These are phyloP conservation scores for Triangularia verruculosa DNA, from an alignment of 2,329 filamentous ascomycete genomes.

Conservation along the genomic window DNA sequence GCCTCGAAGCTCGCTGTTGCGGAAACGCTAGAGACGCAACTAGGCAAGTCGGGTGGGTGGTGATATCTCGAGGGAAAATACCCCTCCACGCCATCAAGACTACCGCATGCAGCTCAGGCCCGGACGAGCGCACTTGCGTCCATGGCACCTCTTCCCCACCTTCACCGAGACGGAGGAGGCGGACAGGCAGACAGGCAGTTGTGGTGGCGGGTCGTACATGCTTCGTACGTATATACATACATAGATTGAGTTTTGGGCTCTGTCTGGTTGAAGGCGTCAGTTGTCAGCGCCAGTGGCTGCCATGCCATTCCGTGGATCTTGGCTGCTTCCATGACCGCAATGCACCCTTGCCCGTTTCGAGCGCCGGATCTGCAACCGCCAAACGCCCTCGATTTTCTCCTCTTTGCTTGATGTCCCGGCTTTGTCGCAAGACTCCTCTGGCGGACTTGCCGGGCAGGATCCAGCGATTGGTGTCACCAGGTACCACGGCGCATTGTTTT, in stretches of 20 bases:
- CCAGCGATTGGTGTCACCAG: background rate
- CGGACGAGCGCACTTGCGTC: background rate
- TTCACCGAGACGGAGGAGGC: background rate
- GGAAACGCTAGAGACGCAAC: background rate
- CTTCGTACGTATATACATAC: background rate
- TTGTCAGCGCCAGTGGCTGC: background rate
- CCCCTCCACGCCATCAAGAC: background rate
- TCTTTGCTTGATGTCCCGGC: slow-evolving; percentile 12
- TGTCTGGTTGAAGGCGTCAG: background rate
- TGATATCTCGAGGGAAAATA: background rate
- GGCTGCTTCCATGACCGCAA: slow-evolving; percentile 4
- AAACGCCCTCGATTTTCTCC: slow-evolving; percentile 6
- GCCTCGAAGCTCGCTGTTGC: background rate
- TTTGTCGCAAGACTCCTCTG: slow-evolving; percentile 11
- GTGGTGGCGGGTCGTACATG: background rate
- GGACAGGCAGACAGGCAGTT: background rate
- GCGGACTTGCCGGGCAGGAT: background rate
- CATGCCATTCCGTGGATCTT: background rate
- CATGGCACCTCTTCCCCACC: background rate
- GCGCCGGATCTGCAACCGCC: slow-evolving; percentile 25
- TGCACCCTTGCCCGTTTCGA: slow-evolving; percentile 25
- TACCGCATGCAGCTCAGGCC: background rate
- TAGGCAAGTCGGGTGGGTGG: background rate
- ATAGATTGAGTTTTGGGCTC: background rate
- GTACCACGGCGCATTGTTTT: background rate